Percentiles rank a stretch among this genome's conserved stretches.
Evolutionary conservation across 208 protist species (phyloP).

Genomic region (Strigomonas culicis): DNA sequence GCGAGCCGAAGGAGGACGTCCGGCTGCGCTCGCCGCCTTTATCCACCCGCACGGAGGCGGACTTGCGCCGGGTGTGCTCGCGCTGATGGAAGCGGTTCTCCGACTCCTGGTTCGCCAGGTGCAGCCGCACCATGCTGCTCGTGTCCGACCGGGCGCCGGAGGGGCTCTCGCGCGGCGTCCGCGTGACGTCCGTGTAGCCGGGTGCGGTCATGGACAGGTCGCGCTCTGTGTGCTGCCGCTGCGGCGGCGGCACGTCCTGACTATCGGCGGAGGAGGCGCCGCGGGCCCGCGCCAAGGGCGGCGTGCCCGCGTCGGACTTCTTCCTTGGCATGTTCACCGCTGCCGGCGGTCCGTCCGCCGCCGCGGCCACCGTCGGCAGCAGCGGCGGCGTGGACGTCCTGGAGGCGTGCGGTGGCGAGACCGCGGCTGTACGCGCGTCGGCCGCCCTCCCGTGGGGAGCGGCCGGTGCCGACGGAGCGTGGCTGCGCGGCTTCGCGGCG

Average conservation of each 20-base stretch:
- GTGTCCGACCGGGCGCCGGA: conserved; percentile 2
- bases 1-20: no score
- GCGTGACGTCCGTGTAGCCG: no score
- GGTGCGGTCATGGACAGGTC: no score
- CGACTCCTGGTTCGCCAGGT: conserved; percentile 6
- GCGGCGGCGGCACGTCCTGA: conserved; percentile 10
- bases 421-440: no score
- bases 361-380: neutral
- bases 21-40: no score
- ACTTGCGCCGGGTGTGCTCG: neutral
- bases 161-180: neutral
- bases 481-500: neutral
- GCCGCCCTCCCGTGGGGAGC: neutral
- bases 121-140: neutral
- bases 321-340: conserved; percentile 13
- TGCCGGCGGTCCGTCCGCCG: neutral
- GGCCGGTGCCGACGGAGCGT: neutral
- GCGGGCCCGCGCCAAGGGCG: neutral
- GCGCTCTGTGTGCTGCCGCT: conserved; percentile 9
- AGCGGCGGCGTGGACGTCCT: no score
- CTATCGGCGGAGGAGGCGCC: conserved; percentile 8
- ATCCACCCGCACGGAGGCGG: neutral
- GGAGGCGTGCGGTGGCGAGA: no score
- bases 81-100: conserved; percentile 11
- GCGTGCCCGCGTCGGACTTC: neutral